Base-by-base conservation (phyloP, 352 stramenopile genomes). In the Phytopythium kandeliae region DNA sequence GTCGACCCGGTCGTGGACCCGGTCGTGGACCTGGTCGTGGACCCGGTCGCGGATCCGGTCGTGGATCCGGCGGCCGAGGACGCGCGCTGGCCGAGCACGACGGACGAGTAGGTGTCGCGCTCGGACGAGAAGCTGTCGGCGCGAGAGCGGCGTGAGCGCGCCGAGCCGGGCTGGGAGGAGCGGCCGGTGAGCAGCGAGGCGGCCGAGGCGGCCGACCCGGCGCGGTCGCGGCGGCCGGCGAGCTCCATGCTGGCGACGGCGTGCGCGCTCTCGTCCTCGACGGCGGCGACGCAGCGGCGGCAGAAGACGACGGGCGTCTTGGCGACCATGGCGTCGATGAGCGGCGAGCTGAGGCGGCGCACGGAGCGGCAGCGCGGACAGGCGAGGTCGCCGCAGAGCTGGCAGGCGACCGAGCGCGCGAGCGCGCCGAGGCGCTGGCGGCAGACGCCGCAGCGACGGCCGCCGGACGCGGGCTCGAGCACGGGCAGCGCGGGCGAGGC, bases 211-310 rank as follows among this genome's bases (percentile, higher is more conserved):
- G n/a, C n/a, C n/a, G n/a, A n/a, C n/a, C n/a, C n/a, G n/a, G n/a
- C n/a, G n/a, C n/a, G n/a, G n/a, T n/a, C 12, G 57, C 60, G 30
- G 57, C 22, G 10, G 49, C 59, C 6, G 71, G 79, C 12, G 66
- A 85, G 43, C 53, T 89, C 74, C 48, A 78, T 67, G 25, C 66
- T 71, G 30, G 78, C 78, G 43, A 89, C 84, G 25, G 85, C 75
- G 9, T 68, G 45, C 42, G 78, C 63, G 46, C 65, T 86, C 40
- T 85, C 73, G 24, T 83, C 66, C 22, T 62, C 67, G 3, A 79
- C 72, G 51, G 58, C 65, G 5, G 65, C 57, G 11, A 89, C 63
- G 54, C 78, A 89, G 36, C 69, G 72, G 46, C 81, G 84, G 62
- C 78, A 89, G 38, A 89, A 85, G 40, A 74, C 62, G 54, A 85